These are phyloP conservation scores for Picocystis salinarum DNA, from an alignment of 139 green algal species.

Conservation along the genomic window DNA sequence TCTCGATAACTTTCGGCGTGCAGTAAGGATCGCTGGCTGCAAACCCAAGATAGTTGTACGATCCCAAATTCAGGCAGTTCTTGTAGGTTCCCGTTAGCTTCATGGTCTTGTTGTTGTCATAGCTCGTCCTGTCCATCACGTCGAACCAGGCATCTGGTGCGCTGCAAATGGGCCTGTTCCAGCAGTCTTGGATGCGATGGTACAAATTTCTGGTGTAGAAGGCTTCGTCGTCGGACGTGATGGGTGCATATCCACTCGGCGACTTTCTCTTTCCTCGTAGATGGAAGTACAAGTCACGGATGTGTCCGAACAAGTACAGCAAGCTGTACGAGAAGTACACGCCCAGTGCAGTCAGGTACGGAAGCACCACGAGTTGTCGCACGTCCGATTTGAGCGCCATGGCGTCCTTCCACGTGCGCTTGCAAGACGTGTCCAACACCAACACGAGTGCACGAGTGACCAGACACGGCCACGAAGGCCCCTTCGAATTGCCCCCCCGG, in stretches of 20 bases:
- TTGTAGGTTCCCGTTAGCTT: slow-evolving; percentile 29
- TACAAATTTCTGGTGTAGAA: slow-evolving; percentile 91
- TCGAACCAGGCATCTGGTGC: slow-evolving; percentile 76
- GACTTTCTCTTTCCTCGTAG: slow-evolving; percentile 8
- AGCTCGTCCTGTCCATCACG: slow-evolving; percentile 52
- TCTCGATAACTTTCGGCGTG: slow-evolving; percentile 59
- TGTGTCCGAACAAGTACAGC: slow-evolving; percentile 56
- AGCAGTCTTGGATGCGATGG: slow-evolving; percentile 81
- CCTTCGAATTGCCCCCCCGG: too few relatives aligned
- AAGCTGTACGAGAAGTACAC: slow-evolving; percentile 17
- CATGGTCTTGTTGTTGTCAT: slow-evolving; percentile 15
- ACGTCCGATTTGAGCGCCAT: too few relatives aligned
- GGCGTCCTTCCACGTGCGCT: too few relatives aligned
- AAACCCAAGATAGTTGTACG: slow-evolving; percentile 99
- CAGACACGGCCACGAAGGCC: too few relatives aligned
- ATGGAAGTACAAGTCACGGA: slow-evolving; percentile 48
- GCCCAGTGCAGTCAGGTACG: too few relatives aligned
- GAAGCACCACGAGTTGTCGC: too few relatives aligned
- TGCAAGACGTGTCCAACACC: too few relatives aligned
- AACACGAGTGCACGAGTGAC: too few relatives aligned
- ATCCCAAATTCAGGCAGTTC: slow-evolving; percentile 82
- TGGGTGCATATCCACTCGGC: slow-evolving; percentile 55
- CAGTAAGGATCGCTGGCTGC: slow-evolving; percentile 78
- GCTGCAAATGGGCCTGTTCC: slow-evolving; percentile 78
- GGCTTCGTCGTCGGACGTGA: slow-evolving; percentile 70